Base-by-base conservation (phyloP, 1,284 basidiomycete species). In the Ceratobasidium sp. region DNA sequence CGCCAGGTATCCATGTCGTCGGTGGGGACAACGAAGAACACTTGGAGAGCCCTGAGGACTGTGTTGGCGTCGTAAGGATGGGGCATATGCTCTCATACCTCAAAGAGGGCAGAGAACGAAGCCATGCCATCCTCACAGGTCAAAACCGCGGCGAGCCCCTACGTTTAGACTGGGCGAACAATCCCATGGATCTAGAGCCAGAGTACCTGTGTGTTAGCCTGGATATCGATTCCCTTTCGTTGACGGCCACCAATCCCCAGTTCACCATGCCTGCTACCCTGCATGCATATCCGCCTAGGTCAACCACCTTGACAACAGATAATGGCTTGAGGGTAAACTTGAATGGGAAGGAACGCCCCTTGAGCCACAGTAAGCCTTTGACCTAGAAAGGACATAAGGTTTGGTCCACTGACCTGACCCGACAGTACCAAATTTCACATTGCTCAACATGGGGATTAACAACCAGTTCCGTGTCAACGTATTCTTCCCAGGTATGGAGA, bases 371-470 rank as follows among this genome's bases (percentile, higher is more conserved):
- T 67, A 20, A 67, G 65, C 48, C 57, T n/a, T 3, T 6, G 44
- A 16, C n/a, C 27, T 27, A 33, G 20, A 2, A 20, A 12, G 18
- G 27, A 48, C 65, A n/a, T 27, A 2, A 48, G n/a, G 8, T 38
- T 38, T 8, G 38, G 41, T 12, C 12, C 7, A 44, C 41, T 12
- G 41, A 10, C 38, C 38, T n/a, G n/a, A n/a, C n/a, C n/a, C n/a
- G n/a, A n/a, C n/a, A 69, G 67, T 69, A 12, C 67, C 50, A 30
- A 69, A 69, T n/a, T 54, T 69, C 67, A 54, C 30, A 3, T 54
- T 12, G 12, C 16, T 52, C n/a, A 18, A 5, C 7, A 35, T 69
- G 2, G 67, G 67, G 1, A 30, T 6, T 6, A 55, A 52, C 23
- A 69, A 55, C 18, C 50, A 30, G 8, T 69, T 69, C 67, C 46